Evolutionary conservation across 2,329 filamentous ascomycete genomes (phyloP), one percentile per base, ranked within the genome.

Genomic region (Ambrosiella beaveri): DNA sequence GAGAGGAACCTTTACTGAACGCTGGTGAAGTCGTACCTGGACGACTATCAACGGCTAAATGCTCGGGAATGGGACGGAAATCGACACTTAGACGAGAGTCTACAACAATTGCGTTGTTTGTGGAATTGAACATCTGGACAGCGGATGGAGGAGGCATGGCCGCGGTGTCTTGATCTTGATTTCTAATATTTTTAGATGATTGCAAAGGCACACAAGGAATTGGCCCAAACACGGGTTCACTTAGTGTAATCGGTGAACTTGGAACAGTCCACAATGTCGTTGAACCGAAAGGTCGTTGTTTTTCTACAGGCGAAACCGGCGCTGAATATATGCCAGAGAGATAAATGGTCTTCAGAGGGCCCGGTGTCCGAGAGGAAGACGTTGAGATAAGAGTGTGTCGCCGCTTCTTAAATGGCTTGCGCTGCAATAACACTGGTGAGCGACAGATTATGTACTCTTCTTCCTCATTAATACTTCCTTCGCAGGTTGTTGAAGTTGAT

Each of bases 71-170:
- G 12, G 45, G 27, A 11, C 49, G 47, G 44, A 59, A 50, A 13
- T 59, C 58, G 11, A 59, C 54, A 41, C 58, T 59, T 27, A 59
- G 50, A 5, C 54, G 58, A 9, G 58, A 54, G 37, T 59, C 58
- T 15, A 59, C 54, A 37, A 59, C 49, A 47, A 59, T 57, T 4
- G 54, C 54, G 47, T 47, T 13, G 53, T 57, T 54, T 3, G 54
- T 47, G 35, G 54, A 36, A 15, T 41, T 37, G 9, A 59, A 49
- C 1, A 54, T 41, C n/a, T 52, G 36, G 40, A 53, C 57, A 5
- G 45, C 8, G 11, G 58, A 51, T 57, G 58, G 36, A 13, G 58
- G 40, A 5, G 40, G 54, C 56, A 57, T 57, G 12, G 47, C 49
- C 7, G 37, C 38, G 15, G 40, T 55, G 9, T 51, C 47, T 27